These are phyloP conservation scores for Nemania sp. DNA, from an alignment of 2,329 filamentous ascomycete genomes.

Conservation along the genomic window DNA sequence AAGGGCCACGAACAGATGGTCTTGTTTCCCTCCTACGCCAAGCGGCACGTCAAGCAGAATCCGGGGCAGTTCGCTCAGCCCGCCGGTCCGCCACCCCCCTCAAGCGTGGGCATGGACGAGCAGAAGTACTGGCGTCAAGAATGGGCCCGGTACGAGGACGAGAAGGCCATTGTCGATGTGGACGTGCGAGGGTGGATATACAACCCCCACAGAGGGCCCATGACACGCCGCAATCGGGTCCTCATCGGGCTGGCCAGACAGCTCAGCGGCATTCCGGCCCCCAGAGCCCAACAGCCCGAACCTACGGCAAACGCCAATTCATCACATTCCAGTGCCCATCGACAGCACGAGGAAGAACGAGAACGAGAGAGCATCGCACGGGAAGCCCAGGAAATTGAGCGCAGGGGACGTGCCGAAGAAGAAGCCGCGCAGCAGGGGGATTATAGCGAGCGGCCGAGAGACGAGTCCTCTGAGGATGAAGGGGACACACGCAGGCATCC, in stretches of 20 bases:
- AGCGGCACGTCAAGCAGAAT: slow-evolving; percentile 64
- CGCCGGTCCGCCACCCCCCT: slow-evolving; percentile 45
- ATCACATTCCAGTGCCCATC: slow-evolving; percentile 42
- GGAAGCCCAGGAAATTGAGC: slow-evolving; percentile 78
- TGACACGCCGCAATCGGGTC: slow-evolving; percentile 85
- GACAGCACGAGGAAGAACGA: slow-evolving; percentile 53
- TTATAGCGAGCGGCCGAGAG: slow-evolving; percentile 69
- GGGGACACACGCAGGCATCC: slow-evolving; percentile 38
- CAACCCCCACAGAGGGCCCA: slow-evolving; percentile 78
- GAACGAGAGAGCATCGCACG: slow-evolving; percentile 70
- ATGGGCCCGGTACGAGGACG: slow-evolving; percentile 79
- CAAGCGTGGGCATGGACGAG: slow-evolving; percentile 56
- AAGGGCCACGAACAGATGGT: slow-evolving; percentile 91
- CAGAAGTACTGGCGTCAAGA: slow-evolving; percentile 77
- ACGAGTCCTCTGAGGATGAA: slow-evolving; percentile 49
- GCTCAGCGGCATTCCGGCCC: slow-evolving; percentile 82
- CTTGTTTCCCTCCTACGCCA: slow-evolving; percentile 91
- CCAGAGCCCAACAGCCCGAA: slow-evolving; percentile 50
- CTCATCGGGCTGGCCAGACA: slow-evolving; percentile 85
- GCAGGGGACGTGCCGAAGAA: slow-evolving; percentile 71
- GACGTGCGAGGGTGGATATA: slow-evolving; percentile 97
- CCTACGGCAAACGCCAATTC: slow-evolving; percentile 22
- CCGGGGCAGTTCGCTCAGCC: slow-evolving; percentile 40
- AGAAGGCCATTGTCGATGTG: slow-evolving; percentile 87
- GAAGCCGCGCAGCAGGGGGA: slow-evolving; percentile 70